These are phyloP conservation scores for Yamadazyma dendronema DNA, from an alignment of 1,139 yeast species.

Conservation along the genomic window DNA sequence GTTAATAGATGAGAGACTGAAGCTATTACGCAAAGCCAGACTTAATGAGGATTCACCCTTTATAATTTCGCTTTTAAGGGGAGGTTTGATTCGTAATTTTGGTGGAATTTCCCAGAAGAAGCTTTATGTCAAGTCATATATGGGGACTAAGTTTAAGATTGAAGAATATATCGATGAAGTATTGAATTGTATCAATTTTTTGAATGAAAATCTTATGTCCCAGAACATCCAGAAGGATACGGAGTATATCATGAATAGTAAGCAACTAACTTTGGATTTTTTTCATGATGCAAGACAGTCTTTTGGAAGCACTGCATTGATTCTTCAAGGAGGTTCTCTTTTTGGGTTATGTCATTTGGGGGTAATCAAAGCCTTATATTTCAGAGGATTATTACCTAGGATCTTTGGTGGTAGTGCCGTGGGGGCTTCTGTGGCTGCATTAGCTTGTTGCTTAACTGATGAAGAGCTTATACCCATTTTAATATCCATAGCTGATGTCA, in stretches of 20 bases:
- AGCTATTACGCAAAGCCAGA: constrained; percentile 62
- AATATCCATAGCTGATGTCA: constrained; percentile 46
- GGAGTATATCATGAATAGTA: constrained; percentile 45
- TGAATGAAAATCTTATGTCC: constrained; percentile 37
- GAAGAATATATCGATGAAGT: constrained; percentile 86
- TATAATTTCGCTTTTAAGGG: constrained; percentile 69
- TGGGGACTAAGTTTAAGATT: constrained; percentile 84
- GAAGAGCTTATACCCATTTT: constrained; percentile 54
- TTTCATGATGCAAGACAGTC: constrained; percentile 90
- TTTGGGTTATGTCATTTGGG: constrained; percentile 95
- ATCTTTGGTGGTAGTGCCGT: constrained; percentile 93
- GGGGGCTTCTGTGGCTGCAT: constrained; percentile 89
- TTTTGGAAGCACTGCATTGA: constrained; percentile 84
- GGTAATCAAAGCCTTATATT: constrained; percentile 76
- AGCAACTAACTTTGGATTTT: constrained; percentile 71
- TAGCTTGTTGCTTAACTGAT: constrained; percentile 69
- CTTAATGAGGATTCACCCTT: constrained; percentile 53
- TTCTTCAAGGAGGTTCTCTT: constrained; percentile 90
- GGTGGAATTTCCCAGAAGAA: constrained; percentile 86
- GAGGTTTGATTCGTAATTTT: constrained; percentile 83
- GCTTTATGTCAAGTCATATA: constrained; percentile 74
- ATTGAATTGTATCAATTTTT: constrained; percentile 60
- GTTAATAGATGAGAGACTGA: constrained; percentile 72
- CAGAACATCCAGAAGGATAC: constrained; percentile 24
- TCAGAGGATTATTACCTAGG: constrained; percentile 73